Evolutionary conservation across 257 asterid species (phyloP).

Genomic region (Salvia splendens): DNA sequence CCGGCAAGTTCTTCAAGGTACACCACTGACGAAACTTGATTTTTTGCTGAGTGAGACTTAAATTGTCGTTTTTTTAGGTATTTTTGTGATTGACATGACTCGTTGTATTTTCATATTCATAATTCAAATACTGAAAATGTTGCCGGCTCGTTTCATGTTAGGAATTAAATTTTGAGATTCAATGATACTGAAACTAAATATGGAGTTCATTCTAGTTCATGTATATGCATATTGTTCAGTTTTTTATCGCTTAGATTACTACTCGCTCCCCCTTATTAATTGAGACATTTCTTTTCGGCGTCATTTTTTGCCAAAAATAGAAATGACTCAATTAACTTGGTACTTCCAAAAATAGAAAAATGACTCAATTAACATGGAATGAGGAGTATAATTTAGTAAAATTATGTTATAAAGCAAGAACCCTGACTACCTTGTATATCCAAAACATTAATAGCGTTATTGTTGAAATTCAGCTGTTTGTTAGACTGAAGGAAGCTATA

Average conservation of each 20-base stretch:
- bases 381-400: background rate
- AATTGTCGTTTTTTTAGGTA: constrained; percentile 6
- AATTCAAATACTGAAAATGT: background rate
- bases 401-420: background rate
- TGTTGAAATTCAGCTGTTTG: background rate
- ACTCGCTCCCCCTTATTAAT: too few species aligned
- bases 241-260: background rate
- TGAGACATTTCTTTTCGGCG: too few species aligned
- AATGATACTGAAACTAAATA: background rate
- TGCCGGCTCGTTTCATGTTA: background rate
- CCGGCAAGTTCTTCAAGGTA: constrained; percentile 93
- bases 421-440: background rate
- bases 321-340: too few species aligned
- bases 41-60: background rate
- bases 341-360: too few species aligned
- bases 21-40: constrained; percentile 3
- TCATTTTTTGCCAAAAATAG: too few species aligned
- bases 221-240: background rate
- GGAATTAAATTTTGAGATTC: background rate
- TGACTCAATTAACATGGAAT: too few species aligned
- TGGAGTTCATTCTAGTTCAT: background rate
- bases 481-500: too few species aligned
- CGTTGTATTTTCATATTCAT: background rate
- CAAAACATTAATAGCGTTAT: background rate
- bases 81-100: background rate